Percentiles rank a stretch among this genome's conserved stretches.
Conservation (phyloP, 2,329 filamentous ascomycete genomes). For the Pestalotiopsis sp. region DNA sequence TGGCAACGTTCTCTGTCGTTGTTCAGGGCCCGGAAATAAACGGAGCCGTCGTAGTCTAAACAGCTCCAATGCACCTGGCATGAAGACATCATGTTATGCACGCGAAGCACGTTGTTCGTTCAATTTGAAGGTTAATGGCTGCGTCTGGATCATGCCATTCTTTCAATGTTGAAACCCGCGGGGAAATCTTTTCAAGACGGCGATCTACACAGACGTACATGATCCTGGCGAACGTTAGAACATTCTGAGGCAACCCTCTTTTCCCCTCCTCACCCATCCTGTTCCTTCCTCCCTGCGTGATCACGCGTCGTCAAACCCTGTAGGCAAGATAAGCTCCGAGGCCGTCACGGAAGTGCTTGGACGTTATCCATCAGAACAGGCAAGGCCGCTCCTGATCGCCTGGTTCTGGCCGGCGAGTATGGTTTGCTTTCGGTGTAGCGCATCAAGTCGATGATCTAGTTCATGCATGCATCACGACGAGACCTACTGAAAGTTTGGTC, state of each 20-base stretch:
- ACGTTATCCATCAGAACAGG: neutral
- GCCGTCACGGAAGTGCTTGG: neutral
- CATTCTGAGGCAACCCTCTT: constrained; percentile 3
- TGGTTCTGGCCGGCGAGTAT: too few species aligned
- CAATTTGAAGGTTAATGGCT: neutral
- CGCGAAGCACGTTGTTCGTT: neutral
- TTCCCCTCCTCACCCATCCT: neutral
- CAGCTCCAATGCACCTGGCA: neutral
- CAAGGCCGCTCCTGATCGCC: neutral
- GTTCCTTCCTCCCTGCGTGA: neutral
- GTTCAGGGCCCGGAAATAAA: neutral
- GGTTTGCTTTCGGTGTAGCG: too few species aligned
- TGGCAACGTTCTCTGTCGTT: neutral
- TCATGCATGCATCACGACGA: neutral
- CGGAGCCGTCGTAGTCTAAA: neutral
- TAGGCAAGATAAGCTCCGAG: neutral
- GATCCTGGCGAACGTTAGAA: neutral
- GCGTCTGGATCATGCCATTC: neutral
- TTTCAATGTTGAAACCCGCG: neutral
- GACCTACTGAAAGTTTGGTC: neutral
- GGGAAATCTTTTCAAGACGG: neutral
- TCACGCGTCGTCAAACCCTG: neutral
- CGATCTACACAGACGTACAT: neutral
- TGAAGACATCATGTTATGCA: neutral
- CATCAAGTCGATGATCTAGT: too few species aligned